Base-by-base conservation (phyloP, 495 filamentous ascomycete species). In the Neurospora africana region DNA sequence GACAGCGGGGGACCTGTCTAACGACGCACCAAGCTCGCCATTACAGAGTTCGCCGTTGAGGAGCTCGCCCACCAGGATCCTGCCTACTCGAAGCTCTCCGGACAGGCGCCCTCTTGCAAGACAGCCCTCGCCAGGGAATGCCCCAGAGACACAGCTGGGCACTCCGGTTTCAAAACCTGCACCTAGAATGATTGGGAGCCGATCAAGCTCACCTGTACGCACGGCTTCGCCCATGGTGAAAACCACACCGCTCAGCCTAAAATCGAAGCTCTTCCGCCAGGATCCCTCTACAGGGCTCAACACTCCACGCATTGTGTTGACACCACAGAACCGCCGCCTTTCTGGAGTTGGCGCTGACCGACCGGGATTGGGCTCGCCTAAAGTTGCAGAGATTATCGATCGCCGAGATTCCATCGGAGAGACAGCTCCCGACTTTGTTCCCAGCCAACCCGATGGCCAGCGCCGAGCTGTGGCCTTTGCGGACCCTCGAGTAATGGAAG, bases 341-440 rank as follows among this genome's bases (percentile, higher is more conserved):
- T 92, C 91, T 7, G 93, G 92, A 5, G 78, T 94, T 72, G 93
- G 92, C 13, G 89, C 89, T 74, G 92, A 94, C 75, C 88, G 87
- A 72, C 83, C 87, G 74, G 92, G 92, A 5, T 87, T 95, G 69
- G 93, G 93, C 27, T 96, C 93, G 5, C 93, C 93, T 9, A 87
- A 86, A 19, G 88, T 96, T 40, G 87, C 91, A 17, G 90, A 87
- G 30, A 86, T 93, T 33, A 86, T 95, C 40, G 91, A 93, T 67
- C 87, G 89, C 68, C 87, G 93, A 58, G 86, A 83, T 53, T 93
- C 91, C 8, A 89, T 96, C 72, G 87, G 89, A 36, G 89, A 94
- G 69, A 83, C 84, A 19, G 87, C 91, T 13, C 81, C 83, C 5
- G 80, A 84, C 9, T 95, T 95, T 76, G 80, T 88, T 68, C 87